Conservation (phyloP, 2,329 filamentous ascomycete genomes). For the Colletotrichum spaethianum region DNA sequence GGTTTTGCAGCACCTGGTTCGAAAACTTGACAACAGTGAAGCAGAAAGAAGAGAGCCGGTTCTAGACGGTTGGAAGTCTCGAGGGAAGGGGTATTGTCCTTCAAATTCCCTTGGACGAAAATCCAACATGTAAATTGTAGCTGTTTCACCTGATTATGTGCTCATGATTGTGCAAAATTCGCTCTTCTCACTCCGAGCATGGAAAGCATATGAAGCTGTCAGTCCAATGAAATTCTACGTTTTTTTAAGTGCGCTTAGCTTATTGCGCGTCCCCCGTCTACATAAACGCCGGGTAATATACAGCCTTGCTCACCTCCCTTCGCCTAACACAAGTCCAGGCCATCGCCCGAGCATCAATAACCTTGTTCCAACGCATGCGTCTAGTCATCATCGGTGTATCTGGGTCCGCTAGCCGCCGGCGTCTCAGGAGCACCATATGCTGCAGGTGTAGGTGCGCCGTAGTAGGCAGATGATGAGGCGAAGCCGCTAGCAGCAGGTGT, state of each 20-base stretch:
- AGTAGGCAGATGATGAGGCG: conserved; percentile 62
- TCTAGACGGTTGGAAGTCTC: background rate
- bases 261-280: conserved; percentile 20
- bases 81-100: too few relatives aligned
- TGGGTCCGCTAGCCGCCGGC: conserved; percentile 71
- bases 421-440: conserved; percentile 73
- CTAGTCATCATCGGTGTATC: conserved; percentile 67
- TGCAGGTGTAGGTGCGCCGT: conserved; percentile 75
- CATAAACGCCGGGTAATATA: conserved; percentile 40
- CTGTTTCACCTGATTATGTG: background rate
- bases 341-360: conserved; percentile 1
- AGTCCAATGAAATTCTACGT: background rate
- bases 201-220: background rate
- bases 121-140: background rate
- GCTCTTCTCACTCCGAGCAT: background rate
- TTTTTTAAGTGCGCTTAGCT: conserved; percentile 5
- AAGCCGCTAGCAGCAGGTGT: conserved; percentile 77
- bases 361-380: background rate
- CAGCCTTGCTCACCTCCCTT: conserved; percentile 18
- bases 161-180: background rate
- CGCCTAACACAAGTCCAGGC: conserved; percentile 21
- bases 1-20: background rate
- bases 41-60: background rate
- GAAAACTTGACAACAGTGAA: background rate
- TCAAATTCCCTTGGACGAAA: background rate